A percentile compares a stretch with the other conserved stretches of the same genome.
phyloP scores from a whole-genome alignment of 192 early-diverging fungal genomes.

The Gamsiella multidivaricata region DNA sequence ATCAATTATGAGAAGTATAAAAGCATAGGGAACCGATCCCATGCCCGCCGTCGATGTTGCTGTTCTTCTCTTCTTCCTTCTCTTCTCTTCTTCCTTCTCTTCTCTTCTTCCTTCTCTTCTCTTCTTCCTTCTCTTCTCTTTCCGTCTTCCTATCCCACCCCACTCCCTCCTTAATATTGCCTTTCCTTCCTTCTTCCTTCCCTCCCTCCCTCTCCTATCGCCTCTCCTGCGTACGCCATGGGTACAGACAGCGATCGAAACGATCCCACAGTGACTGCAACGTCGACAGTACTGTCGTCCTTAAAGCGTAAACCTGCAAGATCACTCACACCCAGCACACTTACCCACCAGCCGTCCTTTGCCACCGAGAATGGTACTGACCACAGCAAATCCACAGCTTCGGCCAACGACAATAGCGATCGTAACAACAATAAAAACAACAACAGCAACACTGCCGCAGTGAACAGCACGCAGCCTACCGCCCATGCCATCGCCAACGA shows the following conservation, averaged over 20 bases:
- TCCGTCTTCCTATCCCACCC: neutral
- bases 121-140: neutral
- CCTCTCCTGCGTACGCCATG: too few species aligned
- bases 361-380: too few species aligned
- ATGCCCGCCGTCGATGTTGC: too few species aligned
- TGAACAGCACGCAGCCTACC: too few species aligned
- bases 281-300: neutral
- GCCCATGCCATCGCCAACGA: too few species aligned
- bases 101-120: neutral
- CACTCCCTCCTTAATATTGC: neutral
- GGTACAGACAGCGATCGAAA: neutral
- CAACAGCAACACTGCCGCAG: too few species aligned
- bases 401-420: neutral
- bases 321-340: neutral
- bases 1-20: too few species aligned
- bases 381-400: neutral
- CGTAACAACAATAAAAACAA: too few species aligned
- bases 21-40: too few species aligned
- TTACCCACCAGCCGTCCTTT: neutral
- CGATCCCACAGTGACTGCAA: neutral
- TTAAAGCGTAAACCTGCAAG: neutral
- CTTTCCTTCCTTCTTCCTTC: neutral
- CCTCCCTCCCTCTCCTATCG: neutral
- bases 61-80: neutral
- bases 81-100: neutral